Evolutionary conservation across 306 rosid species (phyloP).

Genomic region (Lathyrus oleraceus): DNA sequence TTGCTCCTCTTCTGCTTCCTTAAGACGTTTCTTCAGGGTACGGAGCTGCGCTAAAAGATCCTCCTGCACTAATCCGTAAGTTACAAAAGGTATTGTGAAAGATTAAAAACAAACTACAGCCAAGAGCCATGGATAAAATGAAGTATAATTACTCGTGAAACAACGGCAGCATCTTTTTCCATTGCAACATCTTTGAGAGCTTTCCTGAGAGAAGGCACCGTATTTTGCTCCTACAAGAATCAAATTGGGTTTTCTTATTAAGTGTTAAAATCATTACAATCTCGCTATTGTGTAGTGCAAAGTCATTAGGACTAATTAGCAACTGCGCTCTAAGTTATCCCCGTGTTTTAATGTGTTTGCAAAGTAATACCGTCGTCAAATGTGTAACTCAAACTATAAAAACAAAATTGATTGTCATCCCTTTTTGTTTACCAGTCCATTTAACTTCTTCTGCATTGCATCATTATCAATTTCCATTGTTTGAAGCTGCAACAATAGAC

Average conservation of each 20-base stretch:
- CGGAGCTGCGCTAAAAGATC: conserved; percentile 89
- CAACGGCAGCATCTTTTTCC: conserved; percentile 99
- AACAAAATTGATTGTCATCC: conserved; percentile 4
- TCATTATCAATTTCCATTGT: conserved; percentile 58
- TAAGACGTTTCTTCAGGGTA: conserved; percentile 72
- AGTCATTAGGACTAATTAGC: not conserved
- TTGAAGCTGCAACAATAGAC: conserved; percentile 63
- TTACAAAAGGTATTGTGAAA: conserved; percentile 13
- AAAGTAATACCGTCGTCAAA: too few relatives aligned
- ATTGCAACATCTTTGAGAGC: conserved; percentile 92
- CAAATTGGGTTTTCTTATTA: conserved; percentile 11
- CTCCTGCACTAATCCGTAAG: conserved; percentile 60
- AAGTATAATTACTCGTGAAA: conserved; percentile 61
- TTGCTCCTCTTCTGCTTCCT: conserved; percentile 95
- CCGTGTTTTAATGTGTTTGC: too few relatives aligned
- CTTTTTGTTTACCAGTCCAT: conserved; percentile 59
- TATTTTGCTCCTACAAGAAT: conserved; percentile 63
- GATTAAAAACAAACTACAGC: conserved; percentile 8
- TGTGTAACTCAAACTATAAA: conserved; percentile 23
- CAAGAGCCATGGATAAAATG: conserved; percentile 3
- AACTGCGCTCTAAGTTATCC: not conserved
- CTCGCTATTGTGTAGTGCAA: not conserved
- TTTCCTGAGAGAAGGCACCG: conserved; percentile 83
- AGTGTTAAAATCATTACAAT: conserved; percentile 20
- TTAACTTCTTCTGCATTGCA: conserved; percentile 61